Percentiles rank a stretch among this genome's conserved stretches.
phyloP scores from a whole-genome alignment of 495 filamentous ascomycete genomes.

The Aspergillus avenaceus region DNA sequence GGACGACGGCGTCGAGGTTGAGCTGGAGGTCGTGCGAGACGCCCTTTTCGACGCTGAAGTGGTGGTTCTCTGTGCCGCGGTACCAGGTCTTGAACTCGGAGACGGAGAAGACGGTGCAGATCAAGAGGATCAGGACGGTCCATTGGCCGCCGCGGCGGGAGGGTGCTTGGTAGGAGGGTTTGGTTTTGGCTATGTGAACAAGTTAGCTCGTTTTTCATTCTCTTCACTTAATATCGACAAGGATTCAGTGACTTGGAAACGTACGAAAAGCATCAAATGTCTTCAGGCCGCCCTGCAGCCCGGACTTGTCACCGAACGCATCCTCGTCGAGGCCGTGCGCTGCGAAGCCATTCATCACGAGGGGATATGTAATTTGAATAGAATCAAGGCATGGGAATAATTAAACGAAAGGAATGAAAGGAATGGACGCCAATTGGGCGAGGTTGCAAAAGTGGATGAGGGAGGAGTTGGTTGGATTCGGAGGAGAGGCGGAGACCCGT shows the following conservation, averaged over 20 bases:
- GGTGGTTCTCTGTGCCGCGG: conserved; percentile 75
- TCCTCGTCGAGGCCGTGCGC: conserved; percentile 70
- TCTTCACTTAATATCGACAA: not conserved
- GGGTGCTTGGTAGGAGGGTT: conserved; percentile 81
- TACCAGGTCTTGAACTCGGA: conserved; percentile 80
- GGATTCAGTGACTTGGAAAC: conserved; percentile 29
- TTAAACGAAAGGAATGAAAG: not conserved
- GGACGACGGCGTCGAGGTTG: conserved; percentile 91
- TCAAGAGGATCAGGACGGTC: conserved; percentile 74
- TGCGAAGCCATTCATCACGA: conserved; percentile 67
- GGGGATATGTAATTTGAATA: not conserved
- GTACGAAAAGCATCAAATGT: conserved; percentile 97
- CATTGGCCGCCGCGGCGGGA: conserved; percentile 85
- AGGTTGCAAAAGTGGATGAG: not conserved
- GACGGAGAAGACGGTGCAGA: conserved; percentile 68
- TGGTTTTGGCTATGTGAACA: conserved; percentile 75
- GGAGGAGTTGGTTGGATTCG: conserved; percentile 17
- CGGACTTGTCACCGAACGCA: conserved; percentile 69
- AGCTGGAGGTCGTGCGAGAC: conserved; percentile 84
- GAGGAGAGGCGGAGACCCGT: conserved; percentile 19
- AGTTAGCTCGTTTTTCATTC: conserved; percentile 4
- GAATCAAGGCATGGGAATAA: conserved; percentile 24
- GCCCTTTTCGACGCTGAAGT: conserved; percentile 92
- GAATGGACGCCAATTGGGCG: conserved; percentile 1
- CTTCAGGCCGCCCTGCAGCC: conserved; percentile 57